These are phyloP conservation scores for Monosporozyma solicola DNA, from an alignment of 805 yeast genomes.

Conservation along the genomic window DNA sequence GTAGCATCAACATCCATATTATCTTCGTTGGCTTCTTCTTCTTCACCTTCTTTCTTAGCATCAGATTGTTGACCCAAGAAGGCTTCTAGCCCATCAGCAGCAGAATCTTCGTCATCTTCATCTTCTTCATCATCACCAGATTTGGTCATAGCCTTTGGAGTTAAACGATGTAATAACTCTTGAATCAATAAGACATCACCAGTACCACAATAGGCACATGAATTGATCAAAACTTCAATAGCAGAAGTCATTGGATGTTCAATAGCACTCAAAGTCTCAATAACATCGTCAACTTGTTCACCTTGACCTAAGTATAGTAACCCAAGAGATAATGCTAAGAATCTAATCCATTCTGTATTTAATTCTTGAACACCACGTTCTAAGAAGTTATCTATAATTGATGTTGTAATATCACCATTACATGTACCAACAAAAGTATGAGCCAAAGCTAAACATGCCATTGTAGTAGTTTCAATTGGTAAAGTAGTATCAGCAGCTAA, in stretches of 20 bases:
- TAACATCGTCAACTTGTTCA: conserved; percentile 87
- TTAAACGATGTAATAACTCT: conserved; percentile 78
- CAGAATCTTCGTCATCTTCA: conserved; percentile 35
- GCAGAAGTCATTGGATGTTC: conserved; percentile 91
- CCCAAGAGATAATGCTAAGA: conserved; percentile 88
- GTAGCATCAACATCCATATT: conserved; percentile 18
- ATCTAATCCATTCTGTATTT: conserved; percentile 77
- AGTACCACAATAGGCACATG: conserved; percentile 94
- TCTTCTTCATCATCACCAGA: conserved; percentile 52
- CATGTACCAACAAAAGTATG: conserved; percentile 94
- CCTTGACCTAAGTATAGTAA: conserved; percentile 87
- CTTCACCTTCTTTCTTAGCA: conserved; percentile 19
- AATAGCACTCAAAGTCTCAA: conserved; percentile 89
- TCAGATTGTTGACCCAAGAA: conserved; percentile 27
- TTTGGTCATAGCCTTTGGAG: conserved; percentile 52
- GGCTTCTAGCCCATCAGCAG: conserved; percentile 23
- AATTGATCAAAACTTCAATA: conserved; percentile 78
- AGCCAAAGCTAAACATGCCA: conserved; percentile 88
- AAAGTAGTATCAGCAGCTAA: conserved; percentile 67
- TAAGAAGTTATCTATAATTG: conserved; percentile 79
- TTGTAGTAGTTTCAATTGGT: conserved; percentile 68
- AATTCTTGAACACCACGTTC: conserved; percentile 76
- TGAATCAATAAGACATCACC: conserved; percentile 96
- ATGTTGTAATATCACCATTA: conserved; percentile 88
- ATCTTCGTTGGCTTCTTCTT: conserved; percentile 13